Percentiles rank a stretch among this genome's conserved stretches.
phyloP scores from a whole-genome alignment of 2,329 filamentous ascomycete genomes.

The Septoria petroselini region DNA sequence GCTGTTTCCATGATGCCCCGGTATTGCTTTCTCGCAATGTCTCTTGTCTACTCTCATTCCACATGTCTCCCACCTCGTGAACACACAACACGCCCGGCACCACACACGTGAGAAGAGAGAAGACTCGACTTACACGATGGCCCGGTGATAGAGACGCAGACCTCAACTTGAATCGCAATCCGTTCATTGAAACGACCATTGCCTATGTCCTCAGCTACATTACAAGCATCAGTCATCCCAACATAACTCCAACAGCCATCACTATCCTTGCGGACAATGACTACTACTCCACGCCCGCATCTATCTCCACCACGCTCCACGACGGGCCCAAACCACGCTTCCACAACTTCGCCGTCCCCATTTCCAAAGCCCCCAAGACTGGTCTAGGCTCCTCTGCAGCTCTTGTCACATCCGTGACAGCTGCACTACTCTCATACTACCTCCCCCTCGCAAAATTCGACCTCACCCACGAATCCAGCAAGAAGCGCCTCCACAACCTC shows the following conservation, averaged over 20 bases:
- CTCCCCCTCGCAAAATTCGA: slow-evolving; percentile 57
- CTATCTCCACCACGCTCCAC: slow-evolving; percentile 30
- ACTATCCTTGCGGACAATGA: slow-evolving; percentile 92
- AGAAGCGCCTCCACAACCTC: slow-evolving; percentile 77
- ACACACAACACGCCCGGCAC: slow-evolving; percentile 2
- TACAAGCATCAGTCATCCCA: slow-evolving; percentile 48
- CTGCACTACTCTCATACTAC: slow-evolving; percentile 73
- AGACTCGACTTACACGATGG: slow-evolving; percentile 24
- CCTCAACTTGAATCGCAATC: slow-evolving; percentile 59
- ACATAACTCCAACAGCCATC: slow-evolving; percentile 67
- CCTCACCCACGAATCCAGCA: slow-evolving; percentile 54
- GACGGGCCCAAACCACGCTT: slow-evolving; percentile 54
- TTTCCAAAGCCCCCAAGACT: slow-evolving; percentile 85
- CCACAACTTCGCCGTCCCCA: slow-evolving; percentile 70
- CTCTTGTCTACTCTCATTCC: too few relatives aligned
- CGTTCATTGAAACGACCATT: slow-evolving; percentile 89
- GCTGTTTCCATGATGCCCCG: background rate
- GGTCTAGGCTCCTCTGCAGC: slow-evolving; percentile 93
- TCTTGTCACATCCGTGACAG: slow-evolving; percentile 82
- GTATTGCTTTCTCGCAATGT: background rate
- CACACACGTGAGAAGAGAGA: slow-evolving; percentile 5
- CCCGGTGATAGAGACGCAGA: slow-evolving; percentile 36
- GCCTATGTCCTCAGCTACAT: slow-evolving; percentile 85
- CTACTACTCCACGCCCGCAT: slow-evolving; percentile 78
- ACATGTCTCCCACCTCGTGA: background rate